These are phyloP conservation scores for Wickerhamomyces sp. DNA, from an alignment of 1,139 yeast species.

Conservation along the genomic window DNA sequence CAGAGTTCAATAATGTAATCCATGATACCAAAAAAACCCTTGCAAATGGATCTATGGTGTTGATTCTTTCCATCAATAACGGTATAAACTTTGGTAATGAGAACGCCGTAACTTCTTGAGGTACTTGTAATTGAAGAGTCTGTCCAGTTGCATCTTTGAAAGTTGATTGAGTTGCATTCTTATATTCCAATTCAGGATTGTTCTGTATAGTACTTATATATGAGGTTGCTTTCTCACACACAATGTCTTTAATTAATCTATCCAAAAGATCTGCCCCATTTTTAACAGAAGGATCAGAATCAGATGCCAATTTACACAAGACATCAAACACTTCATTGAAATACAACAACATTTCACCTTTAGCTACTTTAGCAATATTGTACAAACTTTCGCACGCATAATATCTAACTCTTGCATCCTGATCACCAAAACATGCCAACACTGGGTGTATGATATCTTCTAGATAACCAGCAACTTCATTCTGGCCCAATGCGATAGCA, in stretches of 20 bases:
- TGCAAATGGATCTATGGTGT: slow-evolving; percentile 89
- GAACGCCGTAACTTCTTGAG: slow-evolving; percentile 71
- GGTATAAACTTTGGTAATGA: slow-evolving; percentile 88
- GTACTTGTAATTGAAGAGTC: slow-evolving; percentile 60
- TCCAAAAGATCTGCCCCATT: slow-evolving; percentile 96
- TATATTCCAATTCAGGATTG: slow-evolving; percentile 37
- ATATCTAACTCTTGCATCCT: slow-evolving; percentile 92
- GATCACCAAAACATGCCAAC: slow-evolving; percentile 92
- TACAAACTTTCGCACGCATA: slow-evolving; percentile 96
- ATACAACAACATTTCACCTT: slow-evolving; percentile 87
- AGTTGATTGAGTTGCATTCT: slow-evolving; percentile 42
- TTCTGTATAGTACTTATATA: slow-evolving; percentile 77
- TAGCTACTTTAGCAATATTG: slow-evolving; percentile 93
- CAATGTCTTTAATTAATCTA: slow-evolving; percentile 87
- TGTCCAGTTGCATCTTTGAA: slow-evolving; percentile 51
- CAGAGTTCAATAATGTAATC: slow-evolving; percentile 85
- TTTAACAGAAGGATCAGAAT: slow-evolving; percentile 85
- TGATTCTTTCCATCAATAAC: slow-evolving; percentile 80
- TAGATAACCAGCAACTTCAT: slow-evolving; percentile 65
- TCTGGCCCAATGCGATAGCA: slow-evolving; percentile 71
- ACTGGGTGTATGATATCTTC: slow-evolving; percentile 91
- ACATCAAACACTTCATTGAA: slow-evolving; percentile 96
- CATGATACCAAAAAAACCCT: slow-evolving; percentile 89
- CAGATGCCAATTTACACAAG: slow-evolving; percentile 84
- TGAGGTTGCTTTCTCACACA: slow-evolving; percentile 89